These are phyloP conservation scores for Apiotrichum mycotoxinovorans DNA, from an alignment of 1,284 basidiomycete genomes.

Conservation along the genomic window DNA sequence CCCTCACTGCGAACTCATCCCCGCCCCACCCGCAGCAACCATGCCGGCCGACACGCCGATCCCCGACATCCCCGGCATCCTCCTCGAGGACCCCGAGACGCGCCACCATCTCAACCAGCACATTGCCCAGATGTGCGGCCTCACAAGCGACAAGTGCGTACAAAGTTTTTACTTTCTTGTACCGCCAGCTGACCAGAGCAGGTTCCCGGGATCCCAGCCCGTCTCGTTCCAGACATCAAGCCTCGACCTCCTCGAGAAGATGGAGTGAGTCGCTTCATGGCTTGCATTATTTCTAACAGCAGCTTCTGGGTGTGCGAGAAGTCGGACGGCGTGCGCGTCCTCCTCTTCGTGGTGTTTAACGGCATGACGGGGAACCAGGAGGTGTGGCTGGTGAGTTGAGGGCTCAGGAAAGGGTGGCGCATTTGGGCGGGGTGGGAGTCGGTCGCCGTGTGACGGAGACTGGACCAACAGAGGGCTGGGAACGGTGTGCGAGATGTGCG, in stretches of 20 bases:
- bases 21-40: background rate
- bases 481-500: too few relatives aligned
- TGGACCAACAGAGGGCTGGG: too few relatives aligned
- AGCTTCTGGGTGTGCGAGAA: conserved; percentile 99
- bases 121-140: conserved; percentile 64
- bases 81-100: conserved; percentile 53
- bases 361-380: conserved; percentile 60
- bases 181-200: conserved; percentile 37
- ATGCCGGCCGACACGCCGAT: conserved; percentile 35
- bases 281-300: background rate
- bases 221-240: conserved; percentile 75
- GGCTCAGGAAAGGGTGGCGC: background rate
- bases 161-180: background rate
- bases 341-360: conserved; percentile 70
- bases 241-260: conserved; percentile 68
- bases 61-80: conserved; percentile 46
- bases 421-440: too few relatives aligned
- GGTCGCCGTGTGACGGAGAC: too few relatives aligned
- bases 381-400: conserved; percentile 66
- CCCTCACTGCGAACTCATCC: too few relatives aligned
- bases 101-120: conserved; percentile 60
- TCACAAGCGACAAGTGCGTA: conserved; percentile 59
- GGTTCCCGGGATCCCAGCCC: conserved; percentile 91
- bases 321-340: conserved; percentile 92
- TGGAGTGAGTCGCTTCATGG: conserved; percentile 63